A percentile compares a stretch with the other conserved stretches of the same genome.
These are phyloP conservation scores for Acacia acuminata DNA, from an alignment of 306 rosid species.

Conservation along the genomic window DNA sequence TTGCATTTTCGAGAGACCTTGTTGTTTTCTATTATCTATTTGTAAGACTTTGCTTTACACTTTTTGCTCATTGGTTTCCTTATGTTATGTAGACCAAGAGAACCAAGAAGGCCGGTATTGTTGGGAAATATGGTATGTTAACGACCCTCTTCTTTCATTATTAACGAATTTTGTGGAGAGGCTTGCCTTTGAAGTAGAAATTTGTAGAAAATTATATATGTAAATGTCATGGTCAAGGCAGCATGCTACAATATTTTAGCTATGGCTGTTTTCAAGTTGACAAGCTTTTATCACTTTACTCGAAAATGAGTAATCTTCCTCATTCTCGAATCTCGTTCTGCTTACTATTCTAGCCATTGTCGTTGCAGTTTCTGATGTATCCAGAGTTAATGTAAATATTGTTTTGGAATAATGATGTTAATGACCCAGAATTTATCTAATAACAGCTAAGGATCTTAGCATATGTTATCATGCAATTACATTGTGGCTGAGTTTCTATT, in stretches of 20 bases:
- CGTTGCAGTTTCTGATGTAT: background rate
- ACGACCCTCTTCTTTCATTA: background rate
- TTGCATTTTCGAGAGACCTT: background rate
- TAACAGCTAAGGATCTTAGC: background rate
- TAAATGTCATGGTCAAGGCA: background rate
- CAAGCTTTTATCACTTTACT: background rate
- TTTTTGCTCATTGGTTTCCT: background rate
- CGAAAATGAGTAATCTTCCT: background rate
- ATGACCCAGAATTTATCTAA: background rate
- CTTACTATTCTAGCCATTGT: background rate
- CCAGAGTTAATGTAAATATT: background rate
- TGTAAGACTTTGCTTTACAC: background rate
- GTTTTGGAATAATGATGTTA: background rate
- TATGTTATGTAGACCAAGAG: conserved; percentile 50
- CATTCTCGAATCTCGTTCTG: background rate
- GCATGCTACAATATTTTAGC: background rate
- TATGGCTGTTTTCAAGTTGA: background rate
- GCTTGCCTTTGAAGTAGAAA: background rate
- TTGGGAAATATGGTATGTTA: conserved; percentile 66
- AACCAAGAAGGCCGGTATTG: conserved; percentile 71
- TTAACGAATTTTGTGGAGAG: background rate
- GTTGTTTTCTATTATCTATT: background rate
- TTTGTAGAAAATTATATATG: background rate
- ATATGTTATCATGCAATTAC: background rate
- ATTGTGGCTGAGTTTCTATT: background rate